Evolutionary conservation across 1,284 basidiomycete species (phyloP).

Genomic region (Bjerkandera adusta): DNA sequence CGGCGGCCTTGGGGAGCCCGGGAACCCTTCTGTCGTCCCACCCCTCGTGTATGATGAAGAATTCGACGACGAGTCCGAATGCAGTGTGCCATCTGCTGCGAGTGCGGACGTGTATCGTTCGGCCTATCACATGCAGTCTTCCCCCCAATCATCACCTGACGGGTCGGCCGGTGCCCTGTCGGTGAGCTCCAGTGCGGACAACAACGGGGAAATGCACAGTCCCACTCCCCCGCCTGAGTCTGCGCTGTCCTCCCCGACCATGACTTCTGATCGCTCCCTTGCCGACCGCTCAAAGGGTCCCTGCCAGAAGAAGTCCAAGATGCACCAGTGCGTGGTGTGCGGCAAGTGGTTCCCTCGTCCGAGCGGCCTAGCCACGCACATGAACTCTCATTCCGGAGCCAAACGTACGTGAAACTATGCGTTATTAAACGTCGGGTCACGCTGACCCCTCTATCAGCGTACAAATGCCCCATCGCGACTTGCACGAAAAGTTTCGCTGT

Average conservation of each 20-base stretch:
- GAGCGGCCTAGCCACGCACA: slow-evolving; percentile 68
- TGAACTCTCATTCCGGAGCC: slow-evolving; percentile 67
- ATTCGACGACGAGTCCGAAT: slow-evolving; percentile 32
- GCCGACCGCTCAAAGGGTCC: slow-evolving; percentile 23
- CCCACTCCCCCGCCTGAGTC: slow-evolving; percentile 16
- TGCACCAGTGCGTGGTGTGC: slow-evolving; percentile 54
- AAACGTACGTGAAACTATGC: slow-evolving; percentile 46
- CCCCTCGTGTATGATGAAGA: slow-evolving; percentile 31
- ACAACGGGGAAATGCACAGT: slow-evolving; percentile 13
- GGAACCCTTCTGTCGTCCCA: slow-evolving; percentile 30
- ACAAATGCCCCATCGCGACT: slow-evolving; percentile 48
- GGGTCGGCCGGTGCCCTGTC: slow-evolving; percentile 6
- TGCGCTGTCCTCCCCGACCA: slow-evolving; percentile 15
- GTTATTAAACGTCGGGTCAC: slow-evolving; percentile 8
- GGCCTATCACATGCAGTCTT: slow-evolving; percentile 12
- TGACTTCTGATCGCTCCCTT: slow-evolving; percentile 16
- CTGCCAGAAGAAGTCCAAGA: slow-evolving; percentile 44
- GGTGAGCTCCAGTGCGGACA: slow-evolving; percentile 8
- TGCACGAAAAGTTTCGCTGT: slow-evolving; percentile 62
- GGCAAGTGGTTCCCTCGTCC: slow-evolving; percentile 61
- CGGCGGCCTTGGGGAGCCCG: slow-evolving; percentile 22
- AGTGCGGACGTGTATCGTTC: slow-evolving; percentile 27
- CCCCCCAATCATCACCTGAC: slow-evolving; percentile 6
- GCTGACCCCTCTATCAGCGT: slow-evolving; percentile 38
- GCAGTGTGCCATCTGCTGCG: slow-evolving; percentile 29